Evolutionary conservation across 1,139 yeast genomes (phyloP), one percentile per base, ranked within the genome.

Genomic region (Debaryomyces coudertii): DNA sequence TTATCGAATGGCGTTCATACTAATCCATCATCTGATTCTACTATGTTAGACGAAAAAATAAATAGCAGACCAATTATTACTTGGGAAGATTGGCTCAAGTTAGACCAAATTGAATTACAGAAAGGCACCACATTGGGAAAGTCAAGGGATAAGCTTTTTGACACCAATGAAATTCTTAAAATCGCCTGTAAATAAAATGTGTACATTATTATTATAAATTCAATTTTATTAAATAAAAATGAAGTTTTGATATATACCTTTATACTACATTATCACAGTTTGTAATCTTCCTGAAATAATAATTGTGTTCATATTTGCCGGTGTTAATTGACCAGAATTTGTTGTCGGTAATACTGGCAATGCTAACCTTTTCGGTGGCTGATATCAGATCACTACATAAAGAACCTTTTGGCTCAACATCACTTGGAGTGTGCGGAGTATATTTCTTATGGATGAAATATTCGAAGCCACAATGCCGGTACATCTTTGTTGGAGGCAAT

Each of bases 61-160:
- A 45, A 53, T 1, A 48, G 58, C n/a, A 62, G 62, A 28, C 63
- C 46, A 7, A 43, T 47, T 14, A 79, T 86, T 1, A 55, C 69
- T 8, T 92, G 98, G 98, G 54, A 69, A 0, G 85, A 85, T 48
- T 93, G 98, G 97, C 57, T 66, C 46, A 71, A 62, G 43, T 73
- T 90, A 15, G 82, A 87, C 54, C 51, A 61, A 2, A 65, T 63
- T 24, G 97, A 90, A 61, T 48, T 71, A 34, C 56, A 61, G 18
- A 57, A 60, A 5, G 97, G 93, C 2, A 49, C 48, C 8, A 43
- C 49, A 27, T 22, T 52, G 2, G 85, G 82, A 11, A 86, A 83
- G 60, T 62, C 79, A 1, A 73, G 95, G 48, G 76, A 71, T 47
- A 89, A 90, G 63, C 66, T 87, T 31, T 67, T 76, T 25, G 55